These are phyloP conservation scores for Tetracladium maxilliforme DNA, from an alignment of 2,329 filamentous ascomycete species.

Conservation along the genomic window DNA sequence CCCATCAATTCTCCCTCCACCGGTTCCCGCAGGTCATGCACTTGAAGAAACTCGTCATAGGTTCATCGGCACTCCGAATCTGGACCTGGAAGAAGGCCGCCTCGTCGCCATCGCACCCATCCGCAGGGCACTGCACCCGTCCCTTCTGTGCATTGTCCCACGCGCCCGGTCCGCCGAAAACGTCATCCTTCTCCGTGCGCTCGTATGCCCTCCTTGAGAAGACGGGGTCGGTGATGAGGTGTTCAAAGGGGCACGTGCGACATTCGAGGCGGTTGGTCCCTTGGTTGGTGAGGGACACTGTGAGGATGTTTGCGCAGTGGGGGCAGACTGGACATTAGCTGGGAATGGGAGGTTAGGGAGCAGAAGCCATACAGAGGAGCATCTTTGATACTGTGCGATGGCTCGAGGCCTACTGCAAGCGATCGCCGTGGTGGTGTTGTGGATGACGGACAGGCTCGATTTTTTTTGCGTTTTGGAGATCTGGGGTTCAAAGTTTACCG, in stretches of 20 bases:
- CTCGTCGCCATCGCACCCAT: conserved; percentile 66
- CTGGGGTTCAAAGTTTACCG: too few species aligned
- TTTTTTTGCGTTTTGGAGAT: too few species aligned
- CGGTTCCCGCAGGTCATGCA: conserved; percentile 52
- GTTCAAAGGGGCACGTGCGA: conserved; percentile 88
- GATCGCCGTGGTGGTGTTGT: too few species aligned
- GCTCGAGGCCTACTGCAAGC: too few species aligned
- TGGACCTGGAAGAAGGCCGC: conserved; percentile 95
- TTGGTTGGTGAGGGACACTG: conserved; percentile 34
- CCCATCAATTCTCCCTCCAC: conserved; percentile 48
- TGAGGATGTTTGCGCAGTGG: conserved; percentile 71
- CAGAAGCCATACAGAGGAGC: conserved; percentile 44
- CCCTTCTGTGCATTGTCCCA: conserved; percentile 89
- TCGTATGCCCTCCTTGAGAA: conserved; percentile 66
- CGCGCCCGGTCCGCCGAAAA: conserved; percentile 75
- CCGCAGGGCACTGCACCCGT: conserved; percentile 66
- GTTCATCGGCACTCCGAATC: conserved; percentile 95
- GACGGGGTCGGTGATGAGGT: conserved; percentile 64
- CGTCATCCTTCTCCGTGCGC: conserved; percentile 68
- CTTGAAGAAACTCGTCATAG: conserved; percentile 95
- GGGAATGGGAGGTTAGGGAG: not conserved
- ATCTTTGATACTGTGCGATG: too few species aligned
- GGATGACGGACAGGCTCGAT: too few species aligned
- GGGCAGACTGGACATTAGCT: conserved; percentile 50
- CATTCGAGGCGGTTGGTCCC: conserved; percentile 74